A percentile compares a stretch with the other conserved stretches of the same genome.
These are phyloP conservation scores for Amanita pseudoporphyria DNA, from an alignment of 768 basidiomycete genomes.

Conservation along the genomic window DNA sequence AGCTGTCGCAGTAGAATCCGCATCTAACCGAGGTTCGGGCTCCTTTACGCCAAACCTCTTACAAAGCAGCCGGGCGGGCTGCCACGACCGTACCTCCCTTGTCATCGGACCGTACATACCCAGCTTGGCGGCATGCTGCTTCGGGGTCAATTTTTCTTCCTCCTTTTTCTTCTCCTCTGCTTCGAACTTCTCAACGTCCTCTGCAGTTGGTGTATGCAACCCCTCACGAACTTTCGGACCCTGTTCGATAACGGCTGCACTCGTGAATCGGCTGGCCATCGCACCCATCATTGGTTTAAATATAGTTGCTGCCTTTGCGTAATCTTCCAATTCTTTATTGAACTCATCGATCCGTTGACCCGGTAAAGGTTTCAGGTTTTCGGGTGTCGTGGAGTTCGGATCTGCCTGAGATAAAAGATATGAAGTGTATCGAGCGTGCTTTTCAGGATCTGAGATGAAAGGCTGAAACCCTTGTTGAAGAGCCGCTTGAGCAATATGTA, in stretches of 20 bases:
- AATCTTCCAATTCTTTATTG: constrained; percentile 78
- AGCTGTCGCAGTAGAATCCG: constrained; percentile 14
- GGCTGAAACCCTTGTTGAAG: constrained; percentile 81
- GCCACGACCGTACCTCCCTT: constrained; percentile 63
- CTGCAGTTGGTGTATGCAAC: constrained; percentile 46
- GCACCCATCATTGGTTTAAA: constrained; percentile 90
- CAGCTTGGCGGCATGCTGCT: constrained; percentile 68
- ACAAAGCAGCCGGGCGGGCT: constrained; percentile 78
- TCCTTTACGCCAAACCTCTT: constrained; percentile 92
- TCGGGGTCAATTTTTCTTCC: constrained; percentile 61
- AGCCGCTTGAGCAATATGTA: constrained; percentile 79
- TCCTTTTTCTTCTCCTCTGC: constrained; percentile 28
- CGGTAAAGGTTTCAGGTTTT: constrained; percentile 41
- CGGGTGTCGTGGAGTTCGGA: constrained; percentile 29
- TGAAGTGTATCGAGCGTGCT: constrained; percentile 77
- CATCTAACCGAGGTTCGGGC: constrained; percentile 54
- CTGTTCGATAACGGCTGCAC: constrained; percentile 60
- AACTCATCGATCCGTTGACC: constrained; percentile 59
- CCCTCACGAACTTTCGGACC: constrained; percentile 59
- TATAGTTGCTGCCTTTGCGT: constrained; percentile 76
- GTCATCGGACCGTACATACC: constrained; percentile 92
- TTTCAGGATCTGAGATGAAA: constrained; percentile 62
- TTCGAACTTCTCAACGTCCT: constrained; percentile 35
- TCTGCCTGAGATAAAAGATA: constrained; percentile 71
- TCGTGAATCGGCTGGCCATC: constrained; percentile 93